Evolutionary conservation across 345 rosid genomes (phyloP).

Genomic region (Bruguiera parviflora): DNA sequence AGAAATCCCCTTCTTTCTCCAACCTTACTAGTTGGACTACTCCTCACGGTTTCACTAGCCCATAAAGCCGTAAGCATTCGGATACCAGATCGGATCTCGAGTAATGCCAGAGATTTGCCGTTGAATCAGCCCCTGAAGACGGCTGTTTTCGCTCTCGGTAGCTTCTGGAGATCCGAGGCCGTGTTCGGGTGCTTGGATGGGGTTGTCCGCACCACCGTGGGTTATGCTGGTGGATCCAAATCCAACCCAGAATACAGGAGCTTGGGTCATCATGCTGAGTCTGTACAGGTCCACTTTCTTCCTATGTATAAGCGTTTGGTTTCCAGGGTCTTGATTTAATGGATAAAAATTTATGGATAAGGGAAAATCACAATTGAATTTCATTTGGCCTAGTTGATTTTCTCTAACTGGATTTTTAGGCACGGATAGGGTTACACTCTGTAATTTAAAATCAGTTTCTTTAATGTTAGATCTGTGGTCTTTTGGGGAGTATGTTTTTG

Average conservation of each 20-base stretch:
- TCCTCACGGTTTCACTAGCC: conserved; percentile 28
- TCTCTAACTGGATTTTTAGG: too few relatives aligned
- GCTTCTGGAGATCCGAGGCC: conserved; percentile 98
- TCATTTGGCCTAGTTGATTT: too few relatives aligned
- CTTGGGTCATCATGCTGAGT: conserved; percentile 78
- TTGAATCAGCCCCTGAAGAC: conserved; percentile 41
- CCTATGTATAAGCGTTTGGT: too few relatives aligned
- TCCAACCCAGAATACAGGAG: conserved; percentile 74
- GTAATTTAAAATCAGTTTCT: not conserved
- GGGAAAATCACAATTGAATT: too few relatives aligned
- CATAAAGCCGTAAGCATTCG: conserved; percentile 48
- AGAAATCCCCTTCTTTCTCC: conserved; percentile 13
- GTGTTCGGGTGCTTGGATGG: conserved; percentile 84
- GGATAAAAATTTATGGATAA: too few relatives aligned
- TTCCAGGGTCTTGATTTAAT: too few relatives aligned
- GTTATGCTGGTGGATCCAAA: conserved; percentile 79
- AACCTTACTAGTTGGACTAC: conserved; percentile 3
- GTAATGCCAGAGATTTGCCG: conserved; percentile 21
- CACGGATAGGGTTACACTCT: too few relatives aligned
- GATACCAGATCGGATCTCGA: conserved; percentile 50
- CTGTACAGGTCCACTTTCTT: conserved; percentile 54
- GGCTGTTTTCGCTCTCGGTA: conserved; percentile 82
- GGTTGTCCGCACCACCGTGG: conserved; percentile 64
- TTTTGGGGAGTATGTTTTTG: conserved; percentile 1
- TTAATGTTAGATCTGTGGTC: not conserved